Evolutionary conservation across 495 filamentous ascomycete species (phyloP).

Genomic region (Aspergillus avenaceus): DNA sequence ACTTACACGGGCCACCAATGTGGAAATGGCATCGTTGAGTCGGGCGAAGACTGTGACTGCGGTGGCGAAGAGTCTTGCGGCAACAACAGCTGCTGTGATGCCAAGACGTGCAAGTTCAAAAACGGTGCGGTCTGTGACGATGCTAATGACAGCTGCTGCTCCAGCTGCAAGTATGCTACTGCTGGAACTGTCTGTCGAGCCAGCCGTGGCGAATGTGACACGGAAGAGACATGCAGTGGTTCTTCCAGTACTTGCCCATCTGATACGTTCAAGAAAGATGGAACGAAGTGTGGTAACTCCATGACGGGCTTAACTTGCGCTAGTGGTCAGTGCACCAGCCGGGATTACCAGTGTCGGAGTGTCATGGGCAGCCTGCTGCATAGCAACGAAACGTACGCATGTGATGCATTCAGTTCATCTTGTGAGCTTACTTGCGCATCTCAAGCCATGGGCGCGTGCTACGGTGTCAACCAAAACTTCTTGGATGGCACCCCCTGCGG

Average conservation of each 20-base stretch:
- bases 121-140: slow-evolving; percentile 76
- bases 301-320: slow-evolving; percentile 67
- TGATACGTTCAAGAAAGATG: slow-evolving; percentile 67
- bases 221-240: slow-evolving; percentile 77
- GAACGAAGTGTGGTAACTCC: slow-evolving; percentile 59
- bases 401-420: slow-evolving; percentile 53
- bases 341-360: slow-evolving; percentile 83
- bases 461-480: slow-evolving; percentile 89
- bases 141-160: slow-evolving; percentile 87
- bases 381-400: slow-evolving; percentile 79
- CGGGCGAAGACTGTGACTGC: slow-evolving; percentile 94
- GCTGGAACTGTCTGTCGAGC: slow-evolving; percentile 70
- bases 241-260: slow-evolving; percentile 66
- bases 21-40: slow-evolving; percentile 95
- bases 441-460: slow-evolving; percentile 58
- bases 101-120: slow-evolving; percentile 85
- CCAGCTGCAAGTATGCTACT: slow-evolving; percentile 66
- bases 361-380: slow-evolving; percentile 75
- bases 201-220: slow-evolving; percentile 76
- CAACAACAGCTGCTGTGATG: slow-evolving; percentile 76
- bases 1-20: slow-evolving; percentile 85
- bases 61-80: slow-evolving; percentile 70
- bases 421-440: slow-evolving; percentile 77
- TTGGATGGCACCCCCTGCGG: slow-evolving; percentile 88
- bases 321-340: slow-evolving; percentile 91